Evolutionary conservation across 108 stramenopile species (phyloP).

Genomic region (Nitzschia sp.): DNA sequence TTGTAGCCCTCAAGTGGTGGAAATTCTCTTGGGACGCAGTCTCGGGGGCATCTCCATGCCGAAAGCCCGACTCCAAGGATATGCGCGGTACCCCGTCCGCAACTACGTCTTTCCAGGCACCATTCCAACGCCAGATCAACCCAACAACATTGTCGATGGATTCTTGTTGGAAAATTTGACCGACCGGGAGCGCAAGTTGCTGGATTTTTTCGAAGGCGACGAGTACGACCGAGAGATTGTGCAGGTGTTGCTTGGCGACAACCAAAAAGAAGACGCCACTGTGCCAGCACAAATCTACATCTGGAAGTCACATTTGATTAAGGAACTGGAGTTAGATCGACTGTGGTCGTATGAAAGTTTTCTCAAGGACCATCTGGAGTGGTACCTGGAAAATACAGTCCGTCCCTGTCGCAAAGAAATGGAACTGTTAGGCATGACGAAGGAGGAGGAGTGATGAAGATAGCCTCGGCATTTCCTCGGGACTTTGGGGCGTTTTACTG

Average conservation of each 20-base stretch:
- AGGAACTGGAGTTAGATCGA: constrained; percentile 35
- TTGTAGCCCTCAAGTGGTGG: constrained; percentile 60
- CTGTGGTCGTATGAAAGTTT: constrained; percentile 56
- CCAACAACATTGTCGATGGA: constrained; percentile 31
- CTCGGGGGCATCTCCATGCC: constrained; percentile 2
- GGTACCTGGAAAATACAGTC: constrained; percentile 56
- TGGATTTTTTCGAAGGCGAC: constrained; percentile 73
- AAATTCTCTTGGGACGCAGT: constrained; percentile 43
- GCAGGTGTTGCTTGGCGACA: constrained; percentile 10
- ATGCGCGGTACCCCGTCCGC: constrained; percentile 56
- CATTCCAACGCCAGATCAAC: constrained; percentile 24
- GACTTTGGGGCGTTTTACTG: no score
- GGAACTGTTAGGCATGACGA: constrained; percentile 21
- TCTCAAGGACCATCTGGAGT: constrained; percentile 40
- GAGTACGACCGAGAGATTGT: constrained; percentile 57
- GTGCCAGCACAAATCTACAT: constrained; percentile 48
- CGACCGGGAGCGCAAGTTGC: constrained; percentile 40
- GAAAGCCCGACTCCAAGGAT: constrained; percentile 29
- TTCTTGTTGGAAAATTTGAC: constrained; percentile 45
- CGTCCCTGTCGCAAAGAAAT: constrained; percentile 49
- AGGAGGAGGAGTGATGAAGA: constrained; percentile 4
- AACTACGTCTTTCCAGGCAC: constrained; percentile 63
- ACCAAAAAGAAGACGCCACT: not conserved
- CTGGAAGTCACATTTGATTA: constrained; percentile 38
- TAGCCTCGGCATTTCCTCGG: no score